Percentiles rank a stretch among this genome's conserved stretches.
phyloP scores from a whole-genome alignment of 1,139 yeast species.

The Magnusiomyces sp. region DNA sequence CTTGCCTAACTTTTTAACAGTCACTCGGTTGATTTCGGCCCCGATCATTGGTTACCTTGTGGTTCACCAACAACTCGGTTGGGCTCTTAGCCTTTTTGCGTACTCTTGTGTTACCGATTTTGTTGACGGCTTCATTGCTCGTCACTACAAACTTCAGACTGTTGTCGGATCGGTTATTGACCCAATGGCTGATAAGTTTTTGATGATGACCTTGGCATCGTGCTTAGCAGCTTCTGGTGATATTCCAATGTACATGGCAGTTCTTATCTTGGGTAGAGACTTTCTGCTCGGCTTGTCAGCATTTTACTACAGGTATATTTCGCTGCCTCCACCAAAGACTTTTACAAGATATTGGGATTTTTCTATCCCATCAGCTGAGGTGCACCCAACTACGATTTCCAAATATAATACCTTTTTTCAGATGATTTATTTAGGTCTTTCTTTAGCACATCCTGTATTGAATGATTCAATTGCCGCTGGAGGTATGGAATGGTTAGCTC shows the following conservation, averaged over 20 bases:
- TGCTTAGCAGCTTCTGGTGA: conserved; percentile 63
- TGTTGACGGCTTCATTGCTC: conserved; percentile 84
- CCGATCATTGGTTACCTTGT: conserved; percentile 80
- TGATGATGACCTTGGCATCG: conserved; percentile 80
- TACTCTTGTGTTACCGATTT: conserved; percentile 89
- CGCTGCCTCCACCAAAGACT: conserved; percentile 73
- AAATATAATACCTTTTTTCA: conserved; percentile 87
- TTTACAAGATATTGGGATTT: conserved; percentile 66
- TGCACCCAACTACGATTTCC: conserved; percentile 80
- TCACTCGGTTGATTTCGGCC: conserved; percentile 67
- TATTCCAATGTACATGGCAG: conserved; percentile 54
- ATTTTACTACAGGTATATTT: conserved; percentile 58
- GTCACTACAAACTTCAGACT: conserved; percentile 66
- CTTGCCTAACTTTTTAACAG: conserved; percentile 74
- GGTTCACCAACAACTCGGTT: conserved; percentile 47
- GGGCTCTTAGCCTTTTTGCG: conserved; percentile 65
- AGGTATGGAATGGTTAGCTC: conserved; percentile 6
- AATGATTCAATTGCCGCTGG: conserved; percentile 23
- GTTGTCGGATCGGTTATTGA: conserved; percentile 87
- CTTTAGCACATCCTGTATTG: conserved; percentile 57
- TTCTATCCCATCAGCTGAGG: conserved; percentile 75
- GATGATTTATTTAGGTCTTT: conserved; percentile 77
- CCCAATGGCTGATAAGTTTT: conserved; percentile 88
- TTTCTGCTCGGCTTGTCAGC: conserved; percentile 69
- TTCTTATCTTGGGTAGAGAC: conserved; percentile 78